Percentiles rank a stretch among this genome's conserved stretches.
Conservation (phyloP, 176 grass and related monocot genomes). For the Carex parvula region DNA sequence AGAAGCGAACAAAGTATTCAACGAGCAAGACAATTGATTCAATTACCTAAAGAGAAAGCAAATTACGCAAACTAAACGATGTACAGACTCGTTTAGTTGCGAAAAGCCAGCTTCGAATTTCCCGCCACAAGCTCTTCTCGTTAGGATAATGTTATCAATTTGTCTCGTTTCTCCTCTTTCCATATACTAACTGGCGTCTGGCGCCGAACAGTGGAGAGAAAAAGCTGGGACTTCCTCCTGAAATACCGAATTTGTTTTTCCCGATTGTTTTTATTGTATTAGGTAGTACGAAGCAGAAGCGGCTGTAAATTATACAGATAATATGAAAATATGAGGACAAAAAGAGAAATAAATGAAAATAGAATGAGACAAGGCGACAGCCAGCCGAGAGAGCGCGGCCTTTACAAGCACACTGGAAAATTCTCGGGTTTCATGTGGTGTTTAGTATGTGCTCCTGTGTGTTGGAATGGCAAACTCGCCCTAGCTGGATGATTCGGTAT, state of each 20-base stretch:
- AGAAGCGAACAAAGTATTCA: background rate
- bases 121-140: constrained; percentile 5
- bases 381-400: background rate
- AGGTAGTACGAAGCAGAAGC: background rate
- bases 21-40: background rate
- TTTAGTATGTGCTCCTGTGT: background rate
- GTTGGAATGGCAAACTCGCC: background rate
- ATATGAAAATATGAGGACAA: constrained; percentile 5
- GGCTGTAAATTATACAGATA: background rate
- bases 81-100: background rate
- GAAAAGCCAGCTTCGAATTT: constrained; percentile 18
- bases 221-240: background rate
- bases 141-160: background rate
- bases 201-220: constrained; percentile 8
- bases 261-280: background rate
- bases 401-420: background rate
- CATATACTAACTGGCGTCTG: background rate
- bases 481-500: no score
- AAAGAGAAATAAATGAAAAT: background rate
- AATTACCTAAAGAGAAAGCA: background rate
- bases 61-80: constrained; percentile 2
- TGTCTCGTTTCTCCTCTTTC: background rate
- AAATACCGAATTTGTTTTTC: background rate
- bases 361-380: constrained; percentile 7
- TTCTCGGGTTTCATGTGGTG: background rate